Conservation (phyloP, 202 grass and related monocot species). For the Digitaria exilis region DNA sequence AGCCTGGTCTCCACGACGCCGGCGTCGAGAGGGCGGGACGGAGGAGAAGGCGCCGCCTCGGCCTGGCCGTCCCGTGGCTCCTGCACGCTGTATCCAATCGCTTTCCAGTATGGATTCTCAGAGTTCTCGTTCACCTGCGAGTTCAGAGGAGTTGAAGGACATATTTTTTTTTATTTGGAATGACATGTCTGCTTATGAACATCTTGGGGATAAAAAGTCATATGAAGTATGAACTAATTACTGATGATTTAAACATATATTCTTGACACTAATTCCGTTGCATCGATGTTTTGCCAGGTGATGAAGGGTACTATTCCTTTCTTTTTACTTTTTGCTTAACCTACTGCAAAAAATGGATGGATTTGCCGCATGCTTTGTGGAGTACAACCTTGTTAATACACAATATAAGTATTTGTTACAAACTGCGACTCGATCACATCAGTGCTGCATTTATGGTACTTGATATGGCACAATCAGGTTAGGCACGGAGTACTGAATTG, state of each 20-base stretch:
- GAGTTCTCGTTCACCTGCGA: constrained; percentile 70
- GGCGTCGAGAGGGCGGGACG: constrained; percentile 53
- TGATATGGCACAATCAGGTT: neutral
- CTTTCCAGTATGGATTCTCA: constrained; percentile 75
- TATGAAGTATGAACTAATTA: neutral
- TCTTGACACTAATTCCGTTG: neutral
- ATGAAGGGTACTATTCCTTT: neutral
- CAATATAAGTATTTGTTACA: neutral
- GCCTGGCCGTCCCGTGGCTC: constrained; percentile 21
- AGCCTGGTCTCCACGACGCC: constrained; percentile 63
- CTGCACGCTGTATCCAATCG: constrained; percentile 69
- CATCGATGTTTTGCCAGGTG: neutral
- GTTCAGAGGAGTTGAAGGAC: constrained; percentile 1
- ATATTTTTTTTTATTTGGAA: neutral
- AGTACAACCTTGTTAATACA: neutral
- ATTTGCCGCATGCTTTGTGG: neutral
- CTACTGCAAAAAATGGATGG: neutral
- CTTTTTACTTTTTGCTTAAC: neutral
- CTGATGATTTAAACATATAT: neutral
- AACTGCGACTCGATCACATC: neutral
- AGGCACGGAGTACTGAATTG: neutral
- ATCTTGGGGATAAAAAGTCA: neutral
- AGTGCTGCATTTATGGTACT: neutral
- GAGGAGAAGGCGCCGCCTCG: neutral
- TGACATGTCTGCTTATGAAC: neutral